Evolutionary conservation across 257 asterid genomes (phyloP).

Genomic region (Plantago ovata): DNA sequence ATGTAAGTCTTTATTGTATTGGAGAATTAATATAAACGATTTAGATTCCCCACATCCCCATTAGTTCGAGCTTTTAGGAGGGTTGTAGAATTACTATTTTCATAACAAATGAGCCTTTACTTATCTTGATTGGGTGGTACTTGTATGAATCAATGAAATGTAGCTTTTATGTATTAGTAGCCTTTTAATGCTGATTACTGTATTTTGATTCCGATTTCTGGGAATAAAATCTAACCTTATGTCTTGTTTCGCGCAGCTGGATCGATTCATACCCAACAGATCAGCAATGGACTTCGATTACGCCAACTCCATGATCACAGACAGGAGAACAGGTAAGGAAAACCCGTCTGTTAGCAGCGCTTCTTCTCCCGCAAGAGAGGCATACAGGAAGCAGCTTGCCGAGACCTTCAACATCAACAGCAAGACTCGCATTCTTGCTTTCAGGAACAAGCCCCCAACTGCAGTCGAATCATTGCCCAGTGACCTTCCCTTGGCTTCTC

Average conservation of each 20-base stretch:
- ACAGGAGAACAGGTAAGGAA: slow-evolving; percentile 83
- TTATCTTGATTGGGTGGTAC: no score
- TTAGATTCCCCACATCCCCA: no score
- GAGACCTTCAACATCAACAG: slow-evolving; percentile 90
- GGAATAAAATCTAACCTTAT: neutral
- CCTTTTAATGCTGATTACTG: no score
- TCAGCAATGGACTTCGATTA: slow-evolving; percentile 91
- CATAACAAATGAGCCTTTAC: no score
- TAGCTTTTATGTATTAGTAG: no score
- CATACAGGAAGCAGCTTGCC: slow-evolving; percentile 77
- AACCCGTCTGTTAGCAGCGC: slow-evolving; percentile 40
- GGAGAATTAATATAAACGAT: no score
- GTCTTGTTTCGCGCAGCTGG: slow-evolving; percentile 53
- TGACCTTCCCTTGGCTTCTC: slow-evolving; percentile 41
- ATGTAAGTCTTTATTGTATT: slow-evolving; percentile 25
- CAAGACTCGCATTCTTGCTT: slow-evolving; percentile 67
- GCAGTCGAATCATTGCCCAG: slow-evolving; percentile 50
- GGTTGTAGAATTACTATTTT: no score
- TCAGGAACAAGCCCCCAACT: slow-evolving; percentile 88
- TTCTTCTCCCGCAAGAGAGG: slow-evolving; percentile 79
- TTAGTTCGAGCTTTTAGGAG: no score
- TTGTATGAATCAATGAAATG: no score
- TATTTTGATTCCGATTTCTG: neutral
- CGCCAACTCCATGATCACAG: slow-evolving; percentile 88
- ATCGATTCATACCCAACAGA: slow-evolving; percentile 93